These are phyloP conservation scores for Tilletia indica DNA, from an alignment of 1,284 basidiomycete genomes.

Conservation along the genomic window DNA sequence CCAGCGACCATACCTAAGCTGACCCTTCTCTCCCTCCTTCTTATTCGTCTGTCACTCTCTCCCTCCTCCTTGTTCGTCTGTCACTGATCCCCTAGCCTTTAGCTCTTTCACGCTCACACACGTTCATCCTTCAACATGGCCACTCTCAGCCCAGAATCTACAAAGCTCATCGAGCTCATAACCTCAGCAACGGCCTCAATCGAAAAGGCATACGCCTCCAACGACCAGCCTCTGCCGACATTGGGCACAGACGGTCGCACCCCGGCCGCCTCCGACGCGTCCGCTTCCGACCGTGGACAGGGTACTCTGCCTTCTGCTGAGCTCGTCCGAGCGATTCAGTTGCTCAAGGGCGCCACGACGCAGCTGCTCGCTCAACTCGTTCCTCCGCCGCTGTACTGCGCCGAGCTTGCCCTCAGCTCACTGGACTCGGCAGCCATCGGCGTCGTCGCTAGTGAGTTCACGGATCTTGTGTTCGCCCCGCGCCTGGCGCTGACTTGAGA, in stretches of 20 bases:
- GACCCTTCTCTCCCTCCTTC: too few relatives aligned
- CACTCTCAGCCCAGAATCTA: background rate
- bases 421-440: conserved; percentile 2
- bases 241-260: background rate
- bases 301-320: background rate
- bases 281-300: background rate
- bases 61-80: too few relatives aligned
- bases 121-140: background rate
- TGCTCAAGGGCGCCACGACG: background rate
- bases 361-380: background rate
- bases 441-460: background rate
- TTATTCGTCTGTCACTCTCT: too few relatives aligned
- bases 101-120: background rate
- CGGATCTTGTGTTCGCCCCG: background rate
- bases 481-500: background rate
- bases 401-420: background rate
- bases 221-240: background rate
- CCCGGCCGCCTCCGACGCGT: background rate
- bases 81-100: too few relatives aligned
- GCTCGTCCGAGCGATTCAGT: background rate
- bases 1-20: too few relatives aligned
- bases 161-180: conserved; percentile 16
- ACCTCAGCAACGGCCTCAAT: background rate
- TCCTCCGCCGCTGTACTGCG: background rate
- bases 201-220: background rate